Conservation (phyloP, 2,329 filamentous ascomycete genomes). For the Pseudocercospora fijiensis region DNA sequence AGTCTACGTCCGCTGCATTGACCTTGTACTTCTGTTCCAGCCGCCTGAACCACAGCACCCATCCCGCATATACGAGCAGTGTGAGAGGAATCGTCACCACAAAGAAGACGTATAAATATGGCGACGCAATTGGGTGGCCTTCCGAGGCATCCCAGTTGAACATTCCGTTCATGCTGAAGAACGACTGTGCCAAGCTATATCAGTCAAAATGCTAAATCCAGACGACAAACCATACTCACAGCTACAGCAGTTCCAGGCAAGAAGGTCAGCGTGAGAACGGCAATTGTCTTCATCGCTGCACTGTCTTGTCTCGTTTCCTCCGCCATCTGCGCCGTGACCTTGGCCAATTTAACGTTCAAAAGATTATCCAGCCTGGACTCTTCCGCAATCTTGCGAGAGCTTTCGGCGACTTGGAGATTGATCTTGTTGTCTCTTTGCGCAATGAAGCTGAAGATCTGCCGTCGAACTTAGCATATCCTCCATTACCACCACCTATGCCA, state of each 20-base stretch:
- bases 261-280: slow-evolving; percentile 47
- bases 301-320: slow-evolving; percentile 40
- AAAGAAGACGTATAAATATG: slow-evolving; percentile 37
- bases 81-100: slow-evolving; percentile 38
- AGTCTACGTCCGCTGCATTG: slow-evolving; percentile 29
- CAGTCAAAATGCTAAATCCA: neutral
- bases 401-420: slow-evolving; percentile 38
- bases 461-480: slow-evolving; percentile 4
- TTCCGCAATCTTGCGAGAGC: slow-evolving; percentile 37
- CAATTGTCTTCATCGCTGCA: slow-evolving; percentile 49
- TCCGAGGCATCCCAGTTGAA: slow-evolving; percentile 29
- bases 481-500: neutral
- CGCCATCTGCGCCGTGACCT: slow-evolving; percentile 38
- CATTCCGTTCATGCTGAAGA: slow-evolving; percentile 39
- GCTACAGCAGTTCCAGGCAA: slow-evolving; percentile 43
- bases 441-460: slow-evolving; percentile 37
- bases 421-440: slow-evolving; percentile 37
- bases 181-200: slow-evolving; percentile 26
- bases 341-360: slow-evolving; percentile 38
- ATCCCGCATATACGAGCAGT: slow-evolving; percentile 32
- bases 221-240: slow-evolving; percentile 17
- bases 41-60: slow-evolving; percentile 35
- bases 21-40: slow-evolving; percentile 32
- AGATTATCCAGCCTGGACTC: slow-evolving; percentile 38
- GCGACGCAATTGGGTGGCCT: slow-evolving; percentile 32